Evolutionary conservation across 257 asterid genomes (phyloP).

Genomic region (Solanum gandarillasii): DNA sequence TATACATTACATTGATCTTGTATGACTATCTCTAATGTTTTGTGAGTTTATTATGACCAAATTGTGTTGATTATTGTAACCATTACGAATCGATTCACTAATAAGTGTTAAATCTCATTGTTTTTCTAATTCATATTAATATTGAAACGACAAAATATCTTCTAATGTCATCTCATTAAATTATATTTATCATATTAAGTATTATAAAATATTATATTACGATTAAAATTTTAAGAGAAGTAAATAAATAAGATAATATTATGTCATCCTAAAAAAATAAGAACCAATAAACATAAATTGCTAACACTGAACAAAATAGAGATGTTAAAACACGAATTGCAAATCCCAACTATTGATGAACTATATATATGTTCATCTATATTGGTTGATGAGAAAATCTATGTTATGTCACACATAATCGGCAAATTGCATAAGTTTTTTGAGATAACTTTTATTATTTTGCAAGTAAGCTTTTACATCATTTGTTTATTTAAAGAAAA

Average conservation of each 20-base stretch:
- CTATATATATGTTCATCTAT: no score
- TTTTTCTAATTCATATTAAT: neutral
- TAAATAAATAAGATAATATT: neutral
- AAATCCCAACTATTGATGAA: no score
- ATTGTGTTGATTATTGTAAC: neutral
- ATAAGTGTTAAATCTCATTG: neutral
- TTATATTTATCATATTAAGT: neutral
- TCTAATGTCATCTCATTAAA: neutral
- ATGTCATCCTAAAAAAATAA: neutral
- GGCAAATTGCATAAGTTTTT: neutral
- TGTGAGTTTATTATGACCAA: neutral
- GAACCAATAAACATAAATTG: neutral
- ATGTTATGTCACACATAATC: neutral
- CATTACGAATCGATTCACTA: neutral
- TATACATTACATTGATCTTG: neutral
- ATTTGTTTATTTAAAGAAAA: neutral
- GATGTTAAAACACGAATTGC: neutral
- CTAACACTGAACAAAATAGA: neutral
- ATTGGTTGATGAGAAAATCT: neutral
- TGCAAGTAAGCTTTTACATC: no score
- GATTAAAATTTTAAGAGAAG: neutral
- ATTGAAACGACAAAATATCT: neutral
- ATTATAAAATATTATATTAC: neutral
- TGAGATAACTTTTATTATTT: neutral
- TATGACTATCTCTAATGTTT: no score